A percentile compares a stretch with the other conserved stretches of the same genome.
Evolutionary conservation across 2,329 filamentous ascomycete genomes (phyloP).

Genomic region (Monilinia laxa): DNA sequence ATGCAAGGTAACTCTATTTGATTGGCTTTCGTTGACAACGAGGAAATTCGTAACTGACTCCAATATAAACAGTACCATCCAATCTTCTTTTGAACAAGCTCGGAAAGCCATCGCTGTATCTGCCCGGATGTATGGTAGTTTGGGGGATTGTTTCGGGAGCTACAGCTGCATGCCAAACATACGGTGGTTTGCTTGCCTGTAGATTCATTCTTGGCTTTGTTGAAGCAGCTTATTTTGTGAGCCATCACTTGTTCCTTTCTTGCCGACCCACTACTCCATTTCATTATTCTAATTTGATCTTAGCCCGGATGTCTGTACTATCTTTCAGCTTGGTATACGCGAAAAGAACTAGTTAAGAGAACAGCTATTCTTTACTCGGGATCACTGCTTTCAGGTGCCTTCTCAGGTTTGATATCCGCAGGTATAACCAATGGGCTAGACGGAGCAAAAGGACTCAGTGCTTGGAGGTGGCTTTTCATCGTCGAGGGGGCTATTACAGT

Average conservation of each 20-base stretch:
- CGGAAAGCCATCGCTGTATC: conserved; percentile 50
- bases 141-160: conserved; percentile 52
- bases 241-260: neutral
- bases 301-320: conserved; percentile 26
- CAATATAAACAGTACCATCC: conserved; percentile 43
- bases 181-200: conserved; percentile 47
- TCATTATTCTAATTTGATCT: neutral
- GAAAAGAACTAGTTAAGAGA: conserved; percentile 46
- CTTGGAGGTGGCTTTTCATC: conserved; percentile 56
- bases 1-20: conserved; percentile 39
- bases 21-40: too few relatives aligned
- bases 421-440: conserved; percentile 50
- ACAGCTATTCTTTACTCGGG: conserved; percentile 50
- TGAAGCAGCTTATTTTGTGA: conserved; percentile 56
- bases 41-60: neutral
- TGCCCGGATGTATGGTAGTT: conserved; percentile 50
- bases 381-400: conserved; percentile 47
- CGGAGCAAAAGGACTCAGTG: conserved; percentile 47
- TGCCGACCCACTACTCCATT: neutral
- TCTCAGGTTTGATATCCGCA: conserved; percentile 51
- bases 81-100: conserved; percentile 52
- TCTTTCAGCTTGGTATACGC: conserved; percentile 46
- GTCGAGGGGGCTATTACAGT: conserved; percentile 46
- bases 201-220: conserved; percentile 54
- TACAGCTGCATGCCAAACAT: conserved; percentile 50